Base-by-base conservation (phyloP, 306 rosid genomes). In the Albizia julibrissin region DNA sequence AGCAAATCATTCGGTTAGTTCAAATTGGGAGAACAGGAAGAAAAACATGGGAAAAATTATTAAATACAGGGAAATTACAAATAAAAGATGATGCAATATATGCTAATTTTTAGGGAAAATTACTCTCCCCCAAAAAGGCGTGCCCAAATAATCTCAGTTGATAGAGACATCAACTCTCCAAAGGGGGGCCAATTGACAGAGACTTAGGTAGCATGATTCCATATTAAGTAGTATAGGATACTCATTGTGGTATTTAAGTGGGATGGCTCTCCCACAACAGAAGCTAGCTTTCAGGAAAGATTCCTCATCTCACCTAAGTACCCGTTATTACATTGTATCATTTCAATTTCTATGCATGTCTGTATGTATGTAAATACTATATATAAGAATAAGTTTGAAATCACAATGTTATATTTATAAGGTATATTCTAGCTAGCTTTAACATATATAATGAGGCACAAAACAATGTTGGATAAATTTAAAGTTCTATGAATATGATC, bases 1-100 rank as follows among this genome's bases (percentile, higher is more conserved):
- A 85, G 86, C 40, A 66, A 85, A 87, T 62, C 72, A 61, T 82
- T 74, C 50, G 33, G 44, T 40, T 6, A 50, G 76, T 75, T 79
- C 74, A 69, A 50, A 70, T 74, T 31, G 34, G 31, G 46, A 75
- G 76, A 77, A 58, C 40, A 74, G 40, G 74, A 74, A 43, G 76
- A 49, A 56, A 78, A 87, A 42, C 76, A 72, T 24, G 68, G 31
- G n/a, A 62, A 24, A n/a, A 69, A 72, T 80, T 15, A 83, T 72
- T 49, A 79, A 43, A 72, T 16, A 22, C 46, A 29, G 75, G 65
- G 65, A 79, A 78, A 67, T 54, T 46, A 54, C 4, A 29, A 27
- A 74, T 29, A 56, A n/a, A 10, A 33, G 19, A 52, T 29, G 10
- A 3, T 50, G 21, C 75, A 73, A 68, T 39, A 71, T 26, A 18